Evolutionary conservation across 345 rosid genomes (phyloP), one percentile per base, ranked within the genome.

Genomic region (Corymbia maculata): DNA sequence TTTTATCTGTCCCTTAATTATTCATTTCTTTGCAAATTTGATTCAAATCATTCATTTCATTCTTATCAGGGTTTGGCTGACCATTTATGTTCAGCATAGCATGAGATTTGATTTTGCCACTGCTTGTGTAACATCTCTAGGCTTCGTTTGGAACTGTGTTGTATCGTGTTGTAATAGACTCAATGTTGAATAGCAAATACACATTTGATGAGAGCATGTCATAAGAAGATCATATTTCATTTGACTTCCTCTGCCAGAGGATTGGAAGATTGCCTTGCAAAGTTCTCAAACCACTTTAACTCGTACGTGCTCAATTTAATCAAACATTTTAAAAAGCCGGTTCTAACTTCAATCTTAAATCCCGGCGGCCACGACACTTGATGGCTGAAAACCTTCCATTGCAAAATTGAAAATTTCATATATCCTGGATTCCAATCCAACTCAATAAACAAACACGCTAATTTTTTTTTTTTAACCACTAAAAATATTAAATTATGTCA

Each of bases 31-130:
- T 26, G 6, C 51, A 12, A 36, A 47, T 28, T 64, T 13, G 26
- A n/a, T 64, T 66, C 26, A 17, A n/a, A 64, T 79, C 84, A 87
- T 87, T 87, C 88, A 87, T 87, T 87, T 87, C 49, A 87, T 87
- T 87, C 88, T 59, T 86, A 28, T 1, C 47, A 19, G 82, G 26
- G 82, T 36, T 57, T 85, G 86, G 64, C 86, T 86, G 88, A 64
- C 79, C 79, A 86, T 52, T 36, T n/a, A 9, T 28, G 42, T 55
- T 85, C 61, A 17, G 9, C 86, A 52, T 85, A 32, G 86, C 86
- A 52, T 85, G n/a, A 85, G 86, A 85, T 36, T 36, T 75, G 59
- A 17, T 51, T 85, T 30, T 52, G 61, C 47, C 26, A 36, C 82
- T 36, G 82, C 14, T 36, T 19, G 8, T 75, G 82, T 75, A 36